phyloP scores from a whole-genome alignment of 331 rosid species.

The Ulmus americana region DNA sequence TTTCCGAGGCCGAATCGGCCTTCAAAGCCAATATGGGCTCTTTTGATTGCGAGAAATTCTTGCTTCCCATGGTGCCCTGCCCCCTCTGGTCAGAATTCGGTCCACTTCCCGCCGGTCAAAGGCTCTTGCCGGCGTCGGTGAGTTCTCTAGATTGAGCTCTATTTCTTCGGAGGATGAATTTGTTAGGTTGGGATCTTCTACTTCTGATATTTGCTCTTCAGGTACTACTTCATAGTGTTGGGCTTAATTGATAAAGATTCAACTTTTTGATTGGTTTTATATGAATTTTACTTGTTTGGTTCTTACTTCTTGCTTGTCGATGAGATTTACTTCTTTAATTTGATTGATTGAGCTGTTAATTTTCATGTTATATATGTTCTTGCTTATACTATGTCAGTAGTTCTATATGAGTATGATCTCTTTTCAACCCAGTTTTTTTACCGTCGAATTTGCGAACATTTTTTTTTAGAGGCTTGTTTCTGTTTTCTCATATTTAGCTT shows the following conservation, averaged over 20 bases:
- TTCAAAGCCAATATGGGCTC: constrained; percentile 61
- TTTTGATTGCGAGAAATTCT: constrained; percentile 77
- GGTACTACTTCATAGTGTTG: constrained; percentile 29
- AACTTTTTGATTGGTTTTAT: background rate
- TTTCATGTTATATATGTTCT: background rate
- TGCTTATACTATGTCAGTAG: too few relatives aligned
- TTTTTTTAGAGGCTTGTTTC: too few relatives aligned
- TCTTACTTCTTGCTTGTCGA: background rate
- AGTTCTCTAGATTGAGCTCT: constrained; percentile 40
- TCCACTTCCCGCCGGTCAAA: constrained; percentile 28
- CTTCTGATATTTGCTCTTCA: constrained; percentile 65
- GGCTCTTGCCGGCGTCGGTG: too few relatives aligned
- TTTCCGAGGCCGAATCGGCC: constrained; percentile 79
- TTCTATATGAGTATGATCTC: too few relatives aligned
- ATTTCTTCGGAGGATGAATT: constrained; percentile 68
- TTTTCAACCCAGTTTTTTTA: too few relatives aligned
- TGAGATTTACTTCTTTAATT: background rate
- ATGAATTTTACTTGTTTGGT: background rate
- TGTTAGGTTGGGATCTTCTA: constrained; percentile 64
- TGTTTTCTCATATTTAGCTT: too few relatives aligned
- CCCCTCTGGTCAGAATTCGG: constrained; percentile 64
- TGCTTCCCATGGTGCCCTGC: constrained; percentile 88
- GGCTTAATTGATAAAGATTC: background rate
- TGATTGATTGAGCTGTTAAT: background rate
- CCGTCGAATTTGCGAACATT: too few relatives aligned